Conservation (phyloP, 163 green algal species). For the Trebouxiophyceae sp. region DNA sequence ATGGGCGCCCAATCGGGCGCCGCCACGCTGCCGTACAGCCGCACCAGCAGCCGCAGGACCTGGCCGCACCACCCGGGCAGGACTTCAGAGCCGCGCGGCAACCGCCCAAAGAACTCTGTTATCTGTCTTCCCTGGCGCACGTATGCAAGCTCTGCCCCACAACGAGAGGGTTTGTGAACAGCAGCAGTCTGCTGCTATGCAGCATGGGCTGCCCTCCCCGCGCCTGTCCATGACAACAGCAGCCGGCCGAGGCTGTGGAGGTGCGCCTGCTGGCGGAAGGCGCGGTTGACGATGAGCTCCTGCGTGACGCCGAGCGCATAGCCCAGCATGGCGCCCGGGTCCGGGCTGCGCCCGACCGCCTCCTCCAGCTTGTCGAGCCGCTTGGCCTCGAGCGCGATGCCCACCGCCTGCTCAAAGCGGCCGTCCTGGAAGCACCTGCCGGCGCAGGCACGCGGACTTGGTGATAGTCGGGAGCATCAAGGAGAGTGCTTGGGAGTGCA, state of each 20-base stretch:
- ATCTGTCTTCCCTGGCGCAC: too few relatives aligned
- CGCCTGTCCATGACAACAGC: too few relatives aligned
- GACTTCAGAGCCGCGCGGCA: too few relatives aligned
- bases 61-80: too few relatives aligned
- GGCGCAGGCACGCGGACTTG: too few relatives aligned
- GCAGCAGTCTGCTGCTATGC: neutral
- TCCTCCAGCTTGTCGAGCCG: constrained; percentile 84
- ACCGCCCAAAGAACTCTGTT: too few relatives aligned
- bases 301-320: constrained; percentile 84
- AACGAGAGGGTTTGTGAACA: neutral
- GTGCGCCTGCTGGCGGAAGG: constrained; percentile 82
- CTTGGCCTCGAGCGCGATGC: constrained; percentile 83
- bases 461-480: too few relatives aligned
- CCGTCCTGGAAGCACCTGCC: constrained; percentile 72
- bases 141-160: too few relatives aligned
- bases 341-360: constrained; percentile 30
- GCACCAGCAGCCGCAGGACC: constrained; percentile 76
- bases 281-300: constrained; percentile 63
- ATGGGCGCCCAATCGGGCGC: constrained; percentile 76
- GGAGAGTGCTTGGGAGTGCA: too few relatives aligned
- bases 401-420: constrained; percentile 90
- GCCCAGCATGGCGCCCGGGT: constrained; percentile 40
- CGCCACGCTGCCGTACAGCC: constrained; percentile 56
- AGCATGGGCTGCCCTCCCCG: too few relatives aligned
- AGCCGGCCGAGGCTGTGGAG: too few relatives aligned